Base-by-base conservation (phyloP, 169 alveolate genomes). In the Plasmodium chabaudi region DNA sequence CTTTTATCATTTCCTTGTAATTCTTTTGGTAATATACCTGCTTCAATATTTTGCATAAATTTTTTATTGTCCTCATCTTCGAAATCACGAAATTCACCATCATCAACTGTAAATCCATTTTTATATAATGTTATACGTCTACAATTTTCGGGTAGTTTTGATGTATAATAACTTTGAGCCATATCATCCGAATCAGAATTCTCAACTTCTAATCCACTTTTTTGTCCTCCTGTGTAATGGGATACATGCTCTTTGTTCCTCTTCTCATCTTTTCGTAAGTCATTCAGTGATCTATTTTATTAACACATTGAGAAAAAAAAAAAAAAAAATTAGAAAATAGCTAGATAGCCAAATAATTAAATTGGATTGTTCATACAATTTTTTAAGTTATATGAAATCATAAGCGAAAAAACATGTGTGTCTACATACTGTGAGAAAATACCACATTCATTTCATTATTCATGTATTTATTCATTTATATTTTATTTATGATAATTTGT, bases 21-120 rank as follows among this genome's bases (percentile, higher is more conserved):
- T 89, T 97, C 99, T 46, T 93, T 95, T 7, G 99, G 99, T 15
- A 98, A 98, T n/a, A 96, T 82, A 2, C 98, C 98, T 69, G 96
- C 94, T 71, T 95, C 97, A 6, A 98, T 93, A 87, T 97, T 97
- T n/a, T 93, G 88, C 93, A 98, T 93, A 73, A 98, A 98, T 67
- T 92, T 72, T 51, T 94, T 94, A 87, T 97, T 98, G 75, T 97
- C 97, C 12, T 97, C 97, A 3, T 89, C 51, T 15, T 93, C 82
- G 53, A 96, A 95, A 44, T 96, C 97, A 71, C 99, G 92, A 87
- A 97, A 98, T 39, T 95, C 97, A 9, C 98, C 98, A 59, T 96
- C 97, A 89, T 97, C 98, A 19, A 98, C 95, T 12, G 91, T 92
- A 88, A 98, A 98, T 2, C 99, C 99, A 68, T 96, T 97, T 86